Percentiles rank a stretch among this genome's conserved stretches.
These are phyloP conservation scores for Solanum medicagineum DNA, from an alignment of 257 asterid genomes.

Conservation along the genomic window DNA sequence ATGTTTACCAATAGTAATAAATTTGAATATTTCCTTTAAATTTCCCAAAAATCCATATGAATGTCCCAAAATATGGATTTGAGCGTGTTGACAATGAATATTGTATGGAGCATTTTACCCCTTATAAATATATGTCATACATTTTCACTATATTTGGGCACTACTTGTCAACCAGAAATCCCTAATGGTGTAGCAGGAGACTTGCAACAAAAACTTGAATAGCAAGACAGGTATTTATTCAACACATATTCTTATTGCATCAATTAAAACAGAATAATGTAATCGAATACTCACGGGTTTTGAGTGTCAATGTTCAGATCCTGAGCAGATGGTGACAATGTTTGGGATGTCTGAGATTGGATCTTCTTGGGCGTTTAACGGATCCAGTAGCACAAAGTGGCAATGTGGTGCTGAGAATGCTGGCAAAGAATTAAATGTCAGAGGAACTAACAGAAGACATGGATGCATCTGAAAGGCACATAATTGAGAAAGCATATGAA, in stretches of 20 bases:
- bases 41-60: background rate
- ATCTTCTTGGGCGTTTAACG: conserved; percentile 43
- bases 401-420: conserved; percentile 55
- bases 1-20: no score
- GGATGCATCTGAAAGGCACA: conserved; percentile 25
- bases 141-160: background rate
- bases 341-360: conserved; percentile 70
- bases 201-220: conserved; percentile 44
- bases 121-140: background rate
- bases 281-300: background rate
- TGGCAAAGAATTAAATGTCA: conserved; percentile 58
- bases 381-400: conserved; percentile 48
- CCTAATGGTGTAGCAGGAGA: conserved; percentile 62
- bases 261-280: background rate
- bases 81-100: background rate
- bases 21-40: background rate
- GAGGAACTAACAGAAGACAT: conserved; percentile 62
- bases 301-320: background rate
- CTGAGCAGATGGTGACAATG: conserved; percentile 37
- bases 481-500: conserved; percentile 34
- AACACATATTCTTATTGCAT: background rate
- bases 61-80: background rate
- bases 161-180: conserved; percentile 36
- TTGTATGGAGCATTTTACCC: background rate
- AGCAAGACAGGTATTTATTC: conserved; percentile 34